phyloP scores from a whole-genome alignment of 192 early-diverging fungal species.

The Diversispora epigaea region DNA sequence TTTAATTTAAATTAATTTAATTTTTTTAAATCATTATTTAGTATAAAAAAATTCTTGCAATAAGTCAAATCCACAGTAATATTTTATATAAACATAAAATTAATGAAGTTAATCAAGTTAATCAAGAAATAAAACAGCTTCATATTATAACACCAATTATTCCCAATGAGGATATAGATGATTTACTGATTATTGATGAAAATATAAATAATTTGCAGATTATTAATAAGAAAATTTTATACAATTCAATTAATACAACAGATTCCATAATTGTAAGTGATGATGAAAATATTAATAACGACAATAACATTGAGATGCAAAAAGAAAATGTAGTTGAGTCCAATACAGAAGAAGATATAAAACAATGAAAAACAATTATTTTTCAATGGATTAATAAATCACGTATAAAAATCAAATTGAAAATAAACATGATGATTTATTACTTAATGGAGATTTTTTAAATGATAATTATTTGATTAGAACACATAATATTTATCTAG shows the following conservation, averaged over 20 bases:
- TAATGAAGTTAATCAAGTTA: background rate
- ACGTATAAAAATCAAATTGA: background rate
- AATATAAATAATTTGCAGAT: background rate
- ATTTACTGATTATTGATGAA: no score
- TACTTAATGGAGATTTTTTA: no score
- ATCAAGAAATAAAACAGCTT: background rate
- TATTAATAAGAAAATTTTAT: background rate
- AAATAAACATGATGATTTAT: no score
- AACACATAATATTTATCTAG: no score
- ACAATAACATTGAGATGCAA: background rate
- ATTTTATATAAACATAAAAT: background rate
- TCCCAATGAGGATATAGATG: background rate
- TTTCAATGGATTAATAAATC: background rate
- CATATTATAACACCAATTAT: slow-evolving; percentile 6
- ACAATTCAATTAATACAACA: no score
- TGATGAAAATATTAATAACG: no score
- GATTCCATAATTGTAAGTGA: no score
- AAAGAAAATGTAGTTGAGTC: background rate
- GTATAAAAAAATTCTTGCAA: background rate
- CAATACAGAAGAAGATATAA: background rate
- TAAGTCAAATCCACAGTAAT: slow-evolving; percentile 15
- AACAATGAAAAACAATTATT: background rate
- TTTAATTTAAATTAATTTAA: no score
- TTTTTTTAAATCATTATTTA: no score
- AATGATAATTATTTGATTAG: no score